Percentiles rank a stretch among this genome's conserved stretches.
Evolutionary conservation across 2,329 filamentous ascomycete genomes (phyloP).

Genomic region (Xylaria sp.): DNA sequence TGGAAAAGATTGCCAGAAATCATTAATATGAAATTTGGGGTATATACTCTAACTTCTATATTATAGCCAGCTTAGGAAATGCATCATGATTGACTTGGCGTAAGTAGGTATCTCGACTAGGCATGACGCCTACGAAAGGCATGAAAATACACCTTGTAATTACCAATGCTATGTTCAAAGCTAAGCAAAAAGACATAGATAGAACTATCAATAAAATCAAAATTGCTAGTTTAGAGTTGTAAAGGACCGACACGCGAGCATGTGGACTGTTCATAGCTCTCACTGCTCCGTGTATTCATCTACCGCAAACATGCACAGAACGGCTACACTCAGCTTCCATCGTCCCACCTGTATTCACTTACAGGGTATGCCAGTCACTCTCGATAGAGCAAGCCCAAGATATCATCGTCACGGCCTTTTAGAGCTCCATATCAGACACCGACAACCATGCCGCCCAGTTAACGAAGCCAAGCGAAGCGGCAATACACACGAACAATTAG

Average conservation of each 20-base stretch:
- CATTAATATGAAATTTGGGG: too few relatives aligned
- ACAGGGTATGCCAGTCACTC: not conserved
- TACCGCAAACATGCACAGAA: not conserved
- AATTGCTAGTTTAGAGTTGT: not conserved
- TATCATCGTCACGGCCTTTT: conserved; percentile 25
- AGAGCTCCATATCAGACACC: not conserved
- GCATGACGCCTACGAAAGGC: not conserved
- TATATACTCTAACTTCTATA: not conserved
- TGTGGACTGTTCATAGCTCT: not conserved
- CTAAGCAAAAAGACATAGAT: not conserved
- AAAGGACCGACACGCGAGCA: too few relatives aligned
- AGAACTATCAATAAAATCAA: not conserved
- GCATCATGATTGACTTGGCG: not conserved
- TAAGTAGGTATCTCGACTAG: not conserved
- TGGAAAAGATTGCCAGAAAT: not conserved
- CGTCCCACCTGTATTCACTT: conserved; percentile 9
- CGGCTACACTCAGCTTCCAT: too few relatives aligned
- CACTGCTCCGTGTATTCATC: not conserved
- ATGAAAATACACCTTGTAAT: not conserved
- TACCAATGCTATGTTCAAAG: not conserved
- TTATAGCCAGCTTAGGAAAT: not conserved
- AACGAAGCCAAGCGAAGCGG: not conserved
- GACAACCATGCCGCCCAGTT: conserved; percentile 11
- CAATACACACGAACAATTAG: not conserved
- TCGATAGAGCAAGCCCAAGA: conserved; percentile 8